Base-by-base conservation (phyloP, 192 early-diverging fungal species). In the Funneliformis geosporum region DNA sequence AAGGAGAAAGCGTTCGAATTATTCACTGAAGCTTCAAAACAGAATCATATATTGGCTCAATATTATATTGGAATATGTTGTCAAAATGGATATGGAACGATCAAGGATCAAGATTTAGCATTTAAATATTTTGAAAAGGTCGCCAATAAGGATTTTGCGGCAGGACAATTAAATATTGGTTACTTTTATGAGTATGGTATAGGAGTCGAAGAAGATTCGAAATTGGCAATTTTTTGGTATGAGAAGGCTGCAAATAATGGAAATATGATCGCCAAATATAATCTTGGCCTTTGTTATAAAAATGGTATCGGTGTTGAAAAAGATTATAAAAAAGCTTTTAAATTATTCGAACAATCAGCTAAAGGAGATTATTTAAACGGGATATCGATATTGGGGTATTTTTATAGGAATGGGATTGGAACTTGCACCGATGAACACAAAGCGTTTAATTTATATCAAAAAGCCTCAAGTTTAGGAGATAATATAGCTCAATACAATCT, bases 171-270 rank as follows among this genome's bases (percentile, higher is more conserved):
- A 55, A 55, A 55, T 6, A 14, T 55, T n/a, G 50, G 50, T 55
- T 55, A 55, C 18, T 6, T 55, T 0, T 55, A 55, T 55, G 50
- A 55, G 21, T 18, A 55, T 55, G 50, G 16, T 7, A 55, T 6
- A 16, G 93, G 90, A 25, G 84, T 87, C 9, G 87, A 88, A 39
- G 89, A 92, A 83, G 90, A 94, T 80, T 86, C 88, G 28, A 81
- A 72, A n/a, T 80, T 84, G 46, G 94, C 94, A 28, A 87, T 96
- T 76, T 68, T 83, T 73, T 90, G 88, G 88, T 91, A 91, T 59
- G 82, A 76, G 14, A 86, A 84, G 43, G 88, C 89, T 2, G 85
- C 86, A 8, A 87, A 84, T 27, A 86, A 91, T 60, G 87, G 87
- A 4, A 85, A 90, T 72, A 86, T 88, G 7, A 85, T 87, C 21